Evolutionary conservation across 1,139 yeast species (phyloP), one percentile per base, ranked within the genome.

Genomic region (Suhomyces guaymorum): DNA sequence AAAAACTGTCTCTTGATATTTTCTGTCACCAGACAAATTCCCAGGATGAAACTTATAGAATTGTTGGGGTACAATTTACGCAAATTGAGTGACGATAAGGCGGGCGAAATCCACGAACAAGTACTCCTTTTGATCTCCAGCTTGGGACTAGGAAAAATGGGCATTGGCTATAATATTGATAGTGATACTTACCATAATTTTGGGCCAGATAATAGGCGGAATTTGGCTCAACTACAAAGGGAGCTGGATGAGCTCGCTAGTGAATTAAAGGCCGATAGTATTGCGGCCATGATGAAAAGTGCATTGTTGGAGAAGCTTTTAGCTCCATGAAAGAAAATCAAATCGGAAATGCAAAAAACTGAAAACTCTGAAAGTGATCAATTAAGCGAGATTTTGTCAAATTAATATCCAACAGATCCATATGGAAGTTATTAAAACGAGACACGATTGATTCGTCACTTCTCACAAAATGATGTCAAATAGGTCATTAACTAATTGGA

Each of bases 1-100:
- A 66, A 66, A 43, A 49, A 48, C 14, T 58, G 61, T 28, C 42
- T 65, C 15, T 38, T 62, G 30, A 46, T 63, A 10, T 41, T 66
- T 25, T 54, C 66, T 3, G 48, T 53, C 22, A 49, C 57, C 1
- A 49, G 46, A 26, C 42, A 48, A 23, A 55, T 63, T 7, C 46
- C 63, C 1, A 39, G 58, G 7, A 20, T 23, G 7, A 55, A 55
- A 32, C 22, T 65, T 36, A 35, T 63, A 2, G 38, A 44, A 12
- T 39, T 55, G 16, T 39, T 66, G 44, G 72, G 70, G 2, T 56
- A 57, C 37, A 32, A 33, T 13, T 14, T 30, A 4, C 22, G 11
- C 7, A 42, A 41, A 2, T 38, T 42, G 24, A 38, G 42, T 13
- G 44, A 44, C 7, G 23, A 30, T 2, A 31, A 35, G 10, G 18